Conservation (phyloP, 331 rosid species). For the Erythrophleum ivorense region DNA sequence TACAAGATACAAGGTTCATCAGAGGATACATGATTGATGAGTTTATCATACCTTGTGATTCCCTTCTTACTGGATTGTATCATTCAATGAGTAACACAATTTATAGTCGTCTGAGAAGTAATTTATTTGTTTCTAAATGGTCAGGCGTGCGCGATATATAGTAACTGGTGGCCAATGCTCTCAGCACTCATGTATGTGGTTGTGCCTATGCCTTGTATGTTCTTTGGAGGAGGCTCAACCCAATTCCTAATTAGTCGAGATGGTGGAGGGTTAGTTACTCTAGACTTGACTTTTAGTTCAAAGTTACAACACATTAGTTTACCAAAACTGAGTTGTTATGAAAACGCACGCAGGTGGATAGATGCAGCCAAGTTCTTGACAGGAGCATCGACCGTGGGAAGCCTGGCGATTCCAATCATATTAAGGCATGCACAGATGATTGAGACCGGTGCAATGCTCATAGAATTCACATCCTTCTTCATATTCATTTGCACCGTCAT, state of each 20-base stretch:
- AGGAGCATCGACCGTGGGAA: conserved; percentile 85
- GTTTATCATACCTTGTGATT: no score
- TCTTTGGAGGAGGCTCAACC: conserved; percentile 91
- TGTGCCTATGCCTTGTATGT: conserved; percentile 96
- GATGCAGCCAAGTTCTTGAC: conserved; percentile 92
- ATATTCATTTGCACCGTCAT: no score
- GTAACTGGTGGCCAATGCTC: conserved; percentile 95
- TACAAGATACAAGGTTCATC: no score
- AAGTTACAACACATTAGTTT: no score
- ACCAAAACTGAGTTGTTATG: no score
- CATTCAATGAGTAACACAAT: no score
- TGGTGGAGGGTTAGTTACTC: conserved; percentile 79
- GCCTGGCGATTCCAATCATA: conserved; percentile 92
- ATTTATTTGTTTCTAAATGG: conserved; percentile 33
- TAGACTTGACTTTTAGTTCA: no score
- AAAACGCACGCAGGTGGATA: conserved; percentile 69
- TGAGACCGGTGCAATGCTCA: no score
- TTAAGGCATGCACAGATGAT: no score
- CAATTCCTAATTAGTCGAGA: conserved; percentile 76
- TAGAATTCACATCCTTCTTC: no score
- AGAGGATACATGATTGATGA: no score
- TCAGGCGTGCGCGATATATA: conserved; percentile 91
- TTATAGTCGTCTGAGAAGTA: no score
- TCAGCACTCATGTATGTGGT: conserved; percentile 93
- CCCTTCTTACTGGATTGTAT: not conserved